Conservation (phyloP, 2,329 filamentous ascomycete genomes). For the Microthyrium microscopicum region DNA sequence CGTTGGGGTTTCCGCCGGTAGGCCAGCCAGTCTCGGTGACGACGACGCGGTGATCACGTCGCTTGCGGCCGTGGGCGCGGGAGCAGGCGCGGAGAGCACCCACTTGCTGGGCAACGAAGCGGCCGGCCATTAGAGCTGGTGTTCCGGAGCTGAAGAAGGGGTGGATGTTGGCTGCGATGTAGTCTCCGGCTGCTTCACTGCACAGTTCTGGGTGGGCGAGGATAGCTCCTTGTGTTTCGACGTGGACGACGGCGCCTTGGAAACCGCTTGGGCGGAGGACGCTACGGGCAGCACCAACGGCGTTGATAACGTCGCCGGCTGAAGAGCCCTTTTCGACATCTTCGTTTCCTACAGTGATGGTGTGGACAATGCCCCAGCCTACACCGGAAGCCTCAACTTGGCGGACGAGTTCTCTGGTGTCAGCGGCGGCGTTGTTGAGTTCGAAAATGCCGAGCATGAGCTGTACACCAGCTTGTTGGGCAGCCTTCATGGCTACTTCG, state of each 20-base stretch:
- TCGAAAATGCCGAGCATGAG: constrained; percentile 63
- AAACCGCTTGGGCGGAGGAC: constrained; percentile 48
- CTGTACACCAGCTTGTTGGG: constrained; percentile 46
- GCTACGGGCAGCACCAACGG: constrained; percentile 39
- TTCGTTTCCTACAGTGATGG: constrained; percentile 68
- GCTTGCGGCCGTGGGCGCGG: not conserved
- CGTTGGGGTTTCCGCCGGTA: constrained; percentile 47
- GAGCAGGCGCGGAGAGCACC: constrained; percentile 24
- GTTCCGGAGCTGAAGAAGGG: constrained; percentile 62
- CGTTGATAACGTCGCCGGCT: constrained; percentile 35
- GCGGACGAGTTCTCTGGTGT: constrained; percentile 45
- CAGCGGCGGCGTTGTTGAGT: constrained; percentile 31
- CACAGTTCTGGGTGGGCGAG: constrained; percentile 53
- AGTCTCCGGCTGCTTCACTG: constrained; percentile 44
- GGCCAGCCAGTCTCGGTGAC: constrained; percentile 83
- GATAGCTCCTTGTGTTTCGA: constrained; percentile 62
- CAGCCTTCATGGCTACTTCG: constrained; percentile 42
- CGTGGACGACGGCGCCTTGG: constrained; percentile 56
- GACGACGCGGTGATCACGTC: constrained; percentile 39
- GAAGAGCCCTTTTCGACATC: constrained; percentile 50
- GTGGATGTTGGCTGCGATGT: constrained; percentile 68
- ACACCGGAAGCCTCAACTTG: constrained; percentile 27
- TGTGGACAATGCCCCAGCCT: constrained; percentile 54
- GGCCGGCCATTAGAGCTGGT: constrained; percentile 43
- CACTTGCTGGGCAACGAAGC: constrained; percentile 45